Conservation (phyloP, 116 monocot species). For the Zostera marina region DNA sequence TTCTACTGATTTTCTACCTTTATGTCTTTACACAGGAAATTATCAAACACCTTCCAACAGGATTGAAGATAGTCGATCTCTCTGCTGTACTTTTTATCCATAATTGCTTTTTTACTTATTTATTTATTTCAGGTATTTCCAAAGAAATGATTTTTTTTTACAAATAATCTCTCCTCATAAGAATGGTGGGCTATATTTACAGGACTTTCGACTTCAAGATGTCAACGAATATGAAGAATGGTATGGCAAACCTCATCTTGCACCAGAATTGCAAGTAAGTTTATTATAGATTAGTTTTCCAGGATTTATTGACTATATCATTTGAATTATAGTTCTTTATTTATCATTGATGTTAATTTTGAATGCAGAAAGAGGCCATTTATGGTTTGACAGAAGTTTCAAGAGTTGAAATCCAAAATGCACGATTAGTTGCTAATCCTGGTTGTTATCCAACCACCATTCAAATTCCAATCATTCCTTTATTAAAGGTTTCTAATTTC, state of each 20-base stretch:
- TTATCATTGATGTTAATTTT: not conserved
- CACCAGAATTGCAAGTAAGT: constrained; percentile 78
- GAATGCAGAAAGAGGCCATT: constrained; percentile 58
- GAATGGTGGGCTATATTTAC: constrained; percentile 4
- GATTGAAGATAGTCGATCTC: constrained; percentile 85
- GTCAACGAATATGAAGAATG: constrained; percentile 76
- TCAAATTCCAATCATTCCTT: constrained; percentile 87
- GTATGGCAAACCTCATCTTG: constrained; percentile 88
- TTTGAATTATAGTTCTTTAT: not conserved
- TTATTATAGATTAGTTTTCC: not conserved
- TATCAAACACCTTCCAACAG: constrained; percentile 59
- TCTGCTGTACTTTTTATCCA: constrained; percentile 57
- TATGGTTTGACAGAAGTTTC: constrained; percentile 85
- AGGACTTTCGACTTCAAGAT: constrained; percentile 84
- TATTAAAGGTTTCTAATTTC: constrained; percentile 43
- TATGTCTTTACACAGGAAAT: constrained; percentile 44
- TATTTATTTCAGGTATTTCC: not conserved
- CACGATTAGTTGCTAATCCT: constrained; percentile 90
- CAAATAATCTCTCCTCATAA: not conserved
- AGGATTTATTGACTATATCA: not conserved
- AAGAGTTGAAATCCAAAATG: constrained; percentile 46
- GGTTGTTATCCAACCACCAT: constrained; percentile 93
- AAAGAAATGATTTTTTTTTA: not conserved
- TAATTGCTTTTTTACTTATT: not conserved
- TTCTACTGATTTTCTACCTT: too few relatives aligned